Conservation (phyloP, 2,329 filamentous ascomycete species). For the Gaeumannomyces tritici region DNA sequence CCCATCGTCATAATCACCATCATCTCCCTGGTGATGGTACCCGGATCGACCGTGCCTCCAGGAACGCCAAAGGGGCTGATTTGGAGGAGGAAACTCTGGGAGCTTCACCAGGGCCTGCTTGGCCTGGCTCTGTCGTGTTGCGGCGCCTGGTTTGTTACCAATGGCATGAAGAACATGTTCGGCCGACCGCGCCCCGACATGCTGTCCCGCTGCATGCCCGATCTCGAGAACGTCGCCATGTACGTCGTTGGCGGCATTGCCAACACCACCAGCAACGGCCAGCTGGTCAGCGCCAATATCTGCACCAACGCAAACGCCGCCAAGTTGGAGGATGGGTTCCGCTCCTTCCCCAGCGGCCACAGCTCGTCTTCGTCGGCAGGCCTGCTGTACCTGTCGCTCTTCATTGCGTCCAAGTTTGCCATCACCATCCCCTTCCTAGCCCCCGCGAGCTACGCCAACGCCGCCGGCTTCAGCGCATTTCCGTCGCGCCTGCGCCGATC, state of each 20-base stretch:
- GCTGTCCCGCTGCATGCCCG: constrained; percentile 63
- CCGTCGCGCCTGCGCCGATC: constrained; percentile 55
- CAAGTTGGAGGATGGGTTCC: constrained; percentile 70
- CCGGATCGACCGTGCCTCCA: constrained; percentile 56
- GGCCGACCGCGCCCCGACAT: constrained; percentile 65
- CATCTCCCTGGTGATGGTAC: constrained; percentile 61
- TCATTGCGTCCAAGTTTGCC: constrained; percentile 74
- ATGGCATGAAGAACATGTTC: constrained; percentile 77
- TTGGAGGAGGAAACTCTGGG: constrained; percentile 82
- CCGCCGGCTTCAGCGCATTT: constrained; percentile 52
- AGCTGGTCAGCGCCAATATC: constrained; percentile 66
- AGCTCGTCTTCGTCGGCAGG: constrained; percentile 68
- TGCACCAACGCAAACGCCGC: constrained; percentile 56
- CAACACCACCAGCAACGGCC: constrained; percentile 43
- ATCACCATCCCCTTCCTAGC: constrained; percentile 63
- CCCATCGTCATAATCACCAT: constrained; percentile 61
- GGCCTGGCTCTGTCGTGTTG: constrained; percentile 67
- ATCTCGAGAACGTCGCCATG: constrained; percentile 50
- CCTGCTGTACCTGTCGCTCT: constrained; percentile 76
- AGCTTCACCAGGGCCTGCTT: constrained; percentile 78
- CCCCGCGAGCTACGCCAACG: constrained; percentile 34
- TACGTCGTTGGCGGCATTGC: constrained; percentile 55
- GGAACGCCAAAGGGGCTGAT: constrained; percentile 54
- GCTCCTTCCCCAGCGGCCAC: constrained; percentile 74
- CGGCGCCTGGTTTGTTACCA: constrained; percentile 69